A percentile compares a stretch with the other conserved stretches of the same genome.
Evolutionary conservation across 2,329 filamentous ascomycete species (phyloP).

Genomic region (Paecilomyces niveus): DNA sequence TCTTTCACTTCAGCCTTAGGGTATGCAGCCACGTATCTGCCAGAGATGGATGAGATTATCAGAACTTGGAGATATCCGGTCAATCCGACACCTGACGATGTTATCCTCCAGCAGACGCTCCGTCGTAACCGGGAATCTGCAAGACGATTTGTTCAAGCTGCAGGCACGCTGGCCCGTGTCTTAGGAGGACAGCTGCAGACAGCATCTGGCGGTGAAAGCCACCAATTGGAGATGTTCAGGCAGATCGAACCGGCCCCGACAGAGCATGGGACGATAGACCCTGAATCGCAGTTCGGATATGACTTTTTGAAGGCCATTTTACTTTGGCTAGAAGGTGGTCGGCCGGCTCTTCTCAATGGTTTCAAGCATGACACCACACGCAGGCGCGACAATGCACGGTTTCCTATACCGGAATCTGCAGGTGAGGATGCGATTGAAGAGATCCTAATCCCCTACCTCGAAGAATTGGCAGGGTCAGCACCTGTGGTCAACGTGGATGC

Average conservation of each 20-base stretch:
- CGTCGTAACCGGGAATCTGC: constrained; percentile 49
- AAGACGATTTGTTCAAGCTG: constrained; percentile 56
- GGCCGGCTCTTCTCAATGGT: constrained; percentile 47
- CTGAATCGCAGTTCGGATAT: constrained; percentile 51
- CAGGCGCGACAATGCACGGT: constrained; percentile 36
- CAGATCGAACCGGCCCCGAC: constrained; percentile 41
- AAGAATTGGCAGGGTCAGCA: constrained; percentile 43
- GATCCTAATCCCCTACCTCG: constrained; percentile 53
- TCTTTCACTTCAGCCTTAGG: constrained; percentile 37
- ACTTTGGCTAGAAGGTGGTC: constrained; percentile 55
- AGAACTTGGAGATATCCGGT: constrained; percentile 54
- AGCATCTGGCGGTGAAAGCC: constrained; percentile 28
- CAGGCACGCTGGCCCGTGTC: constrained; percentile 50
- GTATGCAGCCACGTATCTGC: constrained; percentile 41
- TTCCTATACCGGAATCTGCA: constrained; percentile 46
- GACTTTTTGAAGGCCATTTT: constrained; percentile 59
- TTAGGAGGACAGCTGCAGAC: constrained; percentile 49
- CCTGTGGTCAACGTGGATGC: constrained; percentile 51
- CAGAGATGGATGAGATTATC: constrained; percentile 51
- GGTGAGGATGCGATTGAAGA: constrained; percentile 49
- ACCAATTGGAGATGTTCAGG: constrained; percentile 40
- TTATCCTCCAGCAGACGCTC: constrained; percentile 49
- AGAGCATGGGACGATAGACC: constrained; percentile 32
- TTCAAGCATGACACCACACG: constrained; percentile 44
- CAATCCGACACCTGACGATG: constrained; percentile 46